Conservation (phyloP, 2,329 filamentous ascomycete genomes). For the Passalora sequoiae region DNA sequence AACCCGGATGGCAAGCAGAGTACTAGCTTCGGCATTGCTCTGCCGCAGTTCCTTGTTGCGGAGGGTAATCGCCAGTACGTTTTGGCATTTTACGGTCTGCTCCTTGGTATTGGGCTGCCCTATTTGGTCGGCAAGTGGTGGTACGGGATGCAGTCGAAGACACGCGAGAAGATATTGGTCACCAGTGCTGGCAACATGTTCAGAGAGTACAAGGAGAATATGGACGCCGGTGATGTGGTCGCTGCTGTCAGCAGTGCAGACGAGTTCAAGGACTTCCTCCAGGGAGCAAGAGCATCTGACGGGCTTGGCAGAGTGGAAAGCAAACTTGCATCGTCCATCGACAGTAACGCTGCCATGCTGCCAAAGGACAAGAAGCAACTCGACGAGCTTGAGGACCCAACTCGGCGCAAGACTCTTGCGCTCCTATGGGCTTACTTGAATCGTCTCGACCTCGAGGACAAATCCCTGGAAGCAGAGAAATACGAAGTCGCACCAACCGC, state of each 20-base stretch:
- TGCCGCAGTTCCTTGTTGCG: conserved; percentile 86
- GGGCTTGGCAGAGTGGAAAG: conserved; percentile 81
- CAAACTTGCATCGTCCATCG: conserved; percentile 58
- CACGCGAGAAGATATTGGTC: conserved; percentile 87
- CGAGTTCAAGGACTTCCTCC: conserved; percentile 73
- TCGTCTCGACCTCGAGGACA: conserved; percentile 76
- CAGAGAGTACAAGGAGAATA: conserved; percentile 81
- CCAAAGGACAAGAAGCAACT: conserved; percentile 71
- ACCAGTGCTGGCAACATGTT: conserved; percentile 94
- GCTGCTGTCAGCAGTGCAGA: conserved; percentile 76
- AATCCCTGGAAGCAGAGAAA: conserved; percentile 74
- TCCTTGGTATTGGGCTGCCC: conserved; percentile 84
- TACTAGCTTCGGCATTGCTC: conserved; percentile 93
- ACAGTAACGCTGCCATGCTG: conserved; percentile 55
- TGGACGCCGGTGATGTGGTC: conserved; percentile 74
- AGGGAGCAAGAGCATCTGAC: conserved; percentile 71
- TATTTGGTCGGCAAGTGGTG: conserved; percentile 96
- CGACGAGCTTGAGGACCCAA: conserved; percentile 71
- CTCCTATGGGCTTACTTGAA: conserved; percentile 94
- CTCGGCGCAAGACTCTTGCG: conserved; percentile 78
- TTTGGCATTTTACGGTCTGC: conserved; percentile 76
- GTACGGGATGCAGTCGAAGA: conserved; percentile 92
- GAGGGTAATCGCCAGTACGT: conserved; percentile 96
- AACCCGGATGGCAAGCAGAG: conserved; percentile 98
- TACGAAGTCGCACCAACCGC: conserved; percentile 85